Evolutionary conservation across 371 early-diverging fungal genomes (phyloP).

Genomic region (Racocetra persica): DNA sequence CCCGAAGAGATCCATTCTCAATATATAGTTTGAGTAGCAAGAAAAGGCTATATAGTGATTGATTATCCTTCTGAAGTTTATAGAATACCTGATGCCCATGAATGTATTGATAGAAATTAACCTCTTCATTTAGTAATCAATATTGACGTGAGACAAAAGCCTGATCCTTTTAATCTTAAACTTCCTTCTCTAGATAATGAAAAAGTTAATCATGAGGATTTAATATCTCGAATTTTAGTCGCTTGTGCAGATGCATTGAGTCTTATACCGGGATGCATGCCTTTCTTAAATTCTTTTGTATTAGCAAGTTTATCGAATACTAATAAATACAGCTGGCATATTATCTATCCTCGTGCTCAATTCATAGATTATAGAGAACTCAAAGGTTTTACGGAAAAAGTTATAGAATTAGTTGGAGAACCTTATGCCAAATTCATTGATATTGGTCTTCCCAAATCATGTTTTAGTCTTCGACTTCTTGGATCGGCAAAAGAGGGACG

Average conservation of each 20-base stretch:
- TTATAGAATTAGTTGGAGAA: too few relatives aligned
- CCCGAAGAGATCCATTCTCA: too few relatives aligned
- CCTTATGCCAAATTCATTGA: too few relatives aligned
- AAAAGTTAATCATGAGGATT: too few relatives aligned
- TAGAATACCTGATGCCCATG: constrained; percentile 14
- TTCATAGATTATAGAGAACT: too few relatives aligned
- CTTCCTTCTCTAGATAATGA: too few relatives aligned
- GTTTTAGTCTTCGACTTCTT: too few relatives aligned
- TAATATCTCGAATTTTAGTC: constrained; percentile 22
- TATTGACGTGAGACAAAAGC: not conserved
- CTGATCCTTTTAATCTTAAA: not conserved
- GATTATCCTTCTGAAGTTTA: constrained; percentile 32
- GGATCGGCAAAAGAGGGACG: too few relatives aligned
- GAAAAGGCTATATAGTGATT: constrained; percentile 21
- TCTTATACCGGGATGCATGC: not conserved
- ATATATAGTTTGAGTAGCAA: not conserved
- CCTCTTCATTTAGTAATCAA: not conserved
- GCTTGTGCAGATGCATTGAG: constrained; percentile 28
- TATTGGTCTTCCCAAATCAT: too few relatives aligned
- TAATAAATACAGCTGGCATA: too few relatives aligned
- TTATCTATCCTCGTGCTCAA: too few relatives aligned
- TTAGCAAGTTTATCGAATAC: constrained; percentile 28
- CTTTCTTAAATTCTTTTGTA: constrained; percentile 16
- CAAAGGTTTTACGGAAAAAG: too few relatives aligned
- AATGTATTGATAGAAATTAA: constrained; percentile 9